Percentiles rank a stretch among this genome's conserved stretches.
These are phyloP conservation scores for Triangularia setosa DNA, from an alignment of 2,329 filamentous ascomycete species.

Conservation along the genomic window DNA sequence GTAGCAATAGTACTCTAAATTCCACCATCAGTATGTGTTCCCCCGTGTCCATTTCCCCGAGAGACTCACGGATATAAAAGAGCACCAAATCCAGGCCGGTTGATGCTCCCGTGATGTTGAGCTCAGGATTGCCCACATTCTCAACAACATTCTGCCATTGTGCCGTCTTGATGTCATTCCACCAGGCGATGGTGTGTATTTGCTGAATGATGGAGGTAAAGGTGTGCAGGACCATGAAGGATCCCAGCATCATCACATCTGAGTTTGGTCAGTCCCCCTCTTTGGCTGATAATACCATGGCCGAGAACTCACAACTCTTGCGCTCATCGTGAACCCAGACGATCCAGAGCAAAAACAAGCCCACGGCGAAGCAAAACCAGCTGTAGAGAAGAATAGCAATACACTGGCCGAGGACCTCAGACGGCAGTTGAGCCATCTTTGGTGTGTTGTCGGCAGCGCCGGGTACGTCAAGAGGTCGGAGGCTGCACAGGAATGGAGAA, in stretches of 20 bases:
- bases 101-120: slow-evolving; percentile 41
- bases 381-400: slow-evolving; percentile 36
- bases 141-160: slow-evolving; percentile 36
- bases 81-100: slow-evolving; percentile 40
- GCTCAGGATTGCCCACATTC: slow-evolving; percentile 36
- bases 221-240: slow-evolving; percentile 35
- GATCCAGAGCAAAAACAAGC: slow-evolving; percentile 35
- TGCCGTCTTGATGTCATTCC: slow-evolving; percentile 37
- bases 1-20: slow-evolving; percentile 49
- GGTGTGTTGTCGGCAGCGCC: slow-evolving; percentile 9
- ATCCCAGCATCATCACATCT: slow-evolving; percentile 41
- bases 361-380: slow-evolving; percentile 32
- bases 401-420: slow-evolving; percentile 32
- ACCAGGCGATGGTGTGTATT: slow-evolving; percentile 37
- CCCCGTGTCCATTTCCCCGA: neutral
- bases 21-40: slow-evolving; percentile 6
- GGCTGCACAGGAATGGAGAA: neutral
- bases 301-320: slow-evolving; percentile 37
- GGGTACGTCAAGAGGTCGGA: neutral
- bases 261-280: slow-evolving; percentile 29
- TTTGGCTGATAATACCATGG: neutral
- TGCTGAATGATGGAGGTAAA: slow-evolving; percentile 42
- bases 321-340: slow-evolving; percentile 39
- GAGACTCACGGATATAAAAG: slow-evolving; percentile 46
- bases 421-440: slow-evolving; percentile 36